Evolutionary conservation across 495 filamentous ascomycete genomes (phyloP).

Genomic region (Tuber umbilicatum): DNA sequence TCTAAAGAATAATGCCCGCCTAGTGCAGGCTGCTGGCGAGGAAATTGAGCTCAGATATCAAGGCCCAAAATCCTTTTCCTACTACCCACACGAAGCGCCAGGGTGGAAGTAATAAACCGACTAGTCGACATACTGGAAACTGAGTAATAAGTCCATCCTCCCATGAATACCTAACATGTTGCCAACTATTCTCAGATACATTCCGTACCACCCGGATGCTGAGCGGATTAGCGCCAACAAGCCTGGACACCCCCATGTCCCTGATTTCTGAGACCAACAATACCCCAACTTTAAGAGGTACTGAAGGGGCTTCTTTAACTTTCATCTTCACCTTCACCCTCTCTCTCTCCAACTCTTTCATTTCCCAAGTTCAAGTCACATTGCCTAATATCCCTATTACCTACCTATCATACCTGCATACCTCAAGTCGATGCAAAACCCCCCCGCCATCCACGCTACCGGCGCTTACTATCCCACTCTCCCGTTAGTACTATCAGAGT

Average conservation of each 20-base stretch:
- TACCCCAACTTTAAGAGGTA: no score
- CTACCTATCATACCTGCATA: background rate
- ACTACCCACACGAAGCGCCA: slow-evolving; percentile 77
- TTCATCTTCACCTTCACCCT: no score
- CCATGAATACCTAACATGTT: background rate
- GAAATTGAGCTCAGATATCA: slow-evolving; percentile 82
- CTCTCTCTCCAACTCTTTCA: no score
- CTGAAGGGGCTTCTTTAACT: no score
- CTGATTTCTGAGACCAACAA: no score
- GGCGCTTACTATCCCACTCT: background rate
- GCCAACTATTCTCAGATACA: slow-evolving; percentile 50
- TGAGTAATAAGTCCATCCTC: slow-evolving; percentile 52
- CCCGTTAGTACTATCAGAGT: background rate
- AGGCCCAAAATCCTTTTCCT: slow-evolving; percentile 90
- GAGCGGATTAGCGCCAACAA: slow-evolving; percentile 55
- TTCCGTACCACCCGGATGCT: slow-evolving; percentile 63
- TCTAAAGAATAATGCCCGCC: slow-evolving; percentile 79
- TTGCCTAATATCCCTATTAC: no score
- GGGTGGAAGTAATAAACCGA: slow-evolving; percentile 64
- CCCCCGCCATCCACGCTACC: slow-evolving; percentile 7
- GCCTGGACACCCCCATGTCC: slow-evolving; percentile 77
- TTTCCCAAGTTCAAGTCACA: no score
- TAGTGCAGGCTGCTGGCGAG: slow-evolving; percentile 49
- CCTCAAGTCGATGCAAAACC: background rate
- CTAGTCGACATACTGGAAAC: slow-evolving; percentile 67